Conservation (phyloP, 23 red algal species). For the Gracilaria vermiculophylla region DNA sequence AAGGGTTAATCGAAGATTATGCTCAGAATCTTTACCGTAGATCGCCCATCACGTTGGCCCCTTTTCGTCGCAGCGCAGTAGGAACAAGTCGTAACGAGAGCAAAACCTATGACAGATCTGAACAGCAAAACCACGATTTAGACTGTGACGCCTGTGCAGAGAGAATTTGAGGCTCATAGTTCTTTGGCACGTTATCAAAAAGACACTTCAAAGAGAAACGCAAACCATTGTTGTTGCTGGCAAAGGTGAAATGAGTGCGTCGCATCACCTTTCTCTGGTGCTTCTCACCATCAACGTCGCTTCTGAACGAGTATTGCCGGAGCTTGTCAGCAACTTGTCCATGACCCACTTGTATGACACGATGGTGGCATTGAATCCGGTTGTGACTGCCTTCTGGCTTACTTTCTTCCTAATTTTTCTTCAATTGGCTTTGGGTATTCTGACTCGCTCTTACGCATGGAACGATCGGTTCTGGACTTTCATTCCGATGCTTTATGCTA, state of each 20-base stretch:
- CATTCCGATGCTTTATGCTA: constrained; percentile 23
- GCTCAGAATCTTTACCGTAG: no score
- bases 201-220: no score
- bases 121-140: no score
- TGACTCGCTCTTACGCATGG: constrained; percentile 48
- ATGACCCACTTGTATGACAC: background rate
- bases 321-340: background rate
- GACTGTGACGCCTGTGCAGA: no score
- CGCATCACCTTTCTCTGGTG: background rate
- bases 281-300: background rate
- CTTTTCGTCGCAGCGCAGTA: no score
- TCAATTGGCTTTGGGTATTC: constrained; percentile 23
- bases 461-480: constrained; percentile 58
- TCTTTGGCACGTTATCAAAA: no score
- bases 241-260: background rate
- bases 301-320: background rate
- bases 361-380: constrained; percentile 24
- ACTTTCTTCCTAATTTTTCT: constrained; percentile 38
- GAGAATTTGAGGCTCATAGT: no score
- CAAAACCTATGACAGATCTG: no score
- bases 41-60: no score
- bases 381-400: constrained; percentile 57
- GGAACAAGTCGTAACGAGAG: no score
- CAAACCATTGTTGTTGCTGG: no score
- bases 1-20: no score